Conservation (phyloP, 768 basidiomycete genomes). For the Pisolithus marmoratus region DNA sequence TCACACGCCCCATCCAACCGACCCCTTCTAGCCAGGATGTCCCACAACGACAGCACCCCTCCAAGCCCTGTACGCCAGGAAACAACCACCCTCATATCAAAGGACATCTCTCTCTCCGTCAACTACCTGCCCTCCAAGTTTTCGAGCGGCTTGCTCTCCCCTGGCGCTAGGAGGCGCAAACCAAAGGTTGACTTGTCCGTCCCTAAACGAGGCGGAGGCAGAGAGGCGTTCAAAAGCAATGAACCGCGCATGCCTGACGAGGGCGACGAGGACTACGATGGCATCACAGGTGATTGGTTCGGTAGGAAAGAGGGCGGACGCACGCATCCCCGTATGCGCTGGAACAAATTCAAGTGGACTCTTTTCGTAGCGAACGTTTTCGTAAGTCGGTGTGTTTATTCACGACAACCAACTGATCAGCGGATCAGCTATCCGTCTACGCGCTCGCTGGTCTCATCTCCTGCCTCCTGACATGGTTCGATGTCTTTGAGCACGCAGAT, state of each 20-base stretch:
- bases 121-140: conserved; percentile 79
- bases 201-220: not conserved
- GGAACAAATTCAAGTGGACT: no score
- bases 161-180: conserved; percentile 33
- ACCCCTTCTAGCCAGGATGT: no score
- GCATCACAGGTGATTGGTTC: conserved; percentile 34
- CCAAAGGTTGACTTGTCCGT: not conserved
- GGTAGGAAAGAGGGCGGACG: conserved; percentile 34
- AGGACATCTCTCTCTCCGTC: conserved; percentile 42
- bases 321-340: conserved; percentile 38
- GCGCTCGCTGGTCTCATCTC: conserved; percentile 57
- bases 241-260: conserved; percentile 48
- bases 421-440: conserved; percentile 49
- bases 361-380: conserved; percentile 16
- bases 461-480: conserved; percentile 71
- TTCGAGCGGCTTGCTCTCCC: conserved; percentile 40
- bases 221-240: conserved; percentile 52
- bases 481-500: conserved; percentile 64
- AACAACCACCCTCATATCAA: not conserved
- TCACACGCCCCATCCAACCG: no score
- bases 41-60: conserved; percentile 2
- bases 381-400: conserved; percentile 15
- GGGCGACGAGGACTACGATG: conserved; percentile 54
- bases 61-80: no score
- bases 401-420: not conserved